These are phyloP conservation scores for Clonostachys chloroleuca DNA, from an alignment of 2,329 filamentous ascomycete genomes.

Conservation along the genomic window DNA sequence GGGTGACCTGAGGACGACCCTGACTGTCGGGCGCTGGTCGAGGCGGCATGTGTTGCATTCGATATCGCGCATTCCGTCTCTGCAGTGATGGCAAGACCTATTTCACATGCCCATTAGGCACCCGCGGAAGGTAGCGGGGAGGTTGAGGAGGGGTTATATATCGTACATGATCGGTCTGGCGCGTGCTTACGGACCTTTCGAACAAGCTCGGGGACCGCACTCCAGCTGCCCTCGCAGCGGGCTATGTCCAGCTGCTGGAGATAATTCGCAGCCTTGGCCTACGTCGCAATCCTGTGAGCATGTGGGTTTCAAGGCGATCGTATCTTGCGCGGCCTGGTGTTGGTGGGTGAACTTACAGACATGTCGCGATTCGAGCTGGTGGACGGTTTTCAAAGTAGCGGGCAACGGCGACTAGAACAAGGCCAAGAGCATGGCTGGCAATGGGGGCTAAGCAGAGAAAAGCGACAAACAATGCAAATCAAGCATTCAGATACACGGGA, in stretches of 20 bases:
- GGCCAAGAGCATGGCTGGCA: too few species aligned
- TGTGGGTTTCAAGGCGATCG: too few species aligned
- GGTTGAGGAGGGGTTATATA: slow-evolving; percentile 2
- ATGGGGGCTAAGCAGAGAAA: too few species aligned
- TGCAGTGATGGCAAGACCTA: slow-evolving; percentile 67
- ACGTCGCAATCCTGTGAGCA: too few species aligned
- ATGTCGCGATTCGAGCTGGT: too few species aligned
- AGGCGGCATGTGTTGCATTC: slow-evolving; percentile 29
- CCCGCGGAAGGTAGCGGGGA: neutral
- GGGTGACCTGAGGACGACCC: slow-evolving; percentile 32
- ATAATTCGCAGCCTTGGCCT: slow-evolving; percentile 78
- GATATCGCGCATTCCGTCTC: slow-evolving; percentile 65
- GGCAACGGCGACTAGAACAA: too few species aligned
- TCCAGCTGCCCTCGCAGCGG: slow-evolving; percentile 85
- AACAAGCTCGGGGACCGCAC: slow-evolving; percentile 79
- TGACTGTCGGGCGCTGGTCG: slow-evolving; percentile 25
- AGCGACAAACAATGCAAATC: too few species aligned
- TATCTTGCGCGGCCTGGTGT: too few species aligned
- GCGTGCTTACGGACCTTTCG: slow-evolving; percentile 95
- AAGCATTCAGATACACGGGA: too few species aligned
- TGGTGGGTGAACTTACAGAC: too few species aligned
- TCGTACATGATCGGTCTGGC: slow-evolving; percentile 75
- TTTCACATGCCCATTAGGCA: neutral
- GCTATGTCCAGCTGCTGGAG: slow-evolving; percentile 78
- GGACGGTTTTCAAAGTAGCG: too few species aligned